These are phyloP conservation scores for Xylariomycetidae sp. DNA, from an alignment of 2,329 filamentous ascomycete genomes.

Conservation along the genomic window DNA sequence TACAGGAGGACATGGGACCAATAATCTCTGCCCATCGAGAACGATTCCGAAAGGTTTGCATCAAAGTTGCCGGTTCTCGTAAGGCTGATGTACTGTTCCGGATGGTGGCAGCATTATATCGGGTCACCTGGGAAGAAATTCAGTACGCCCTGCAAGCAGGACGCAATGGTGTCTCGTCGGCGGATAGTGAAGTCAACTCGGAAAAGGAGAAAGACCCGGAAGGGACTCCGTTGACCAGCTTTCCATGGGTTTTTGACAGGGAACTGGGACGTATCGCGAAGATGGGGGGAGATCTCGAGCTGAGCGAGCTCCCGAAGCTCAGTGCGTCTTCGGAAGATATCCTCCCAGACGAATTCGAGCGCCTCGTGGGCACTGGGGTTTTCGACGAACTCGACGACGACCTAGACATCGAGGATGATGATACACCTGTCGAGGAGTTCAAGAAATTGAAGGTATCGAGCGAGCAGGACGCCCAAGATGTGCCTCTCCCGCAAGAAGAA, in stretches of 20 bases:
- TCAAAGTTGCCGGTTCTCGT: slow-evolving; percentile 56
- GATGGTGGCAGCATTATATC: slow-evolving; percentile 86
- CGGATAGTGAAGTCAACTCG: too few relatives aligned
- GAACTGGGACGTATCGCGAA: slow-evolving; percentile 67
- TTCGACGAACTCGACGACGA: slow-evolving; percentile 5
- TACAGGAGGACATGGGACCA: slow-evolving; percentile 74
- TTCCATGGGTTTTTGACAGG: slow-evolving; percentile 83
- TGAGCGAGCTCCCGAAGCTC: slow-evolving; percentile 16
- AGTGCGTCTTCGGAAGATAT: slow-evolving; percentile 5
- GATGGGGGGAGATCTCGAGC: slow-evolving; percentile 29
- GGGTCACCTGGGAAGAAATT: slow-evolving; percentile 69
- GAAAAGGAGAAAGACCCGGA: too few relatives aligned
- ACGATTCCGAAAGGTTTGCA: slow-evolving; percentile 63
- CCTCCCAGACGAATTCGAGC: slow-evolving; percentile 15
- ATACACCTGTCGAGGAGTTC: too few relatives aligned
- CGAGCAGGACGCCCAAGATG: too few relatives aligned
- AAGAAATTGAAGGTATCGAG: too few relatives aligned
- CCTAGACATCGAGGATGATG: too few relatives aligned
- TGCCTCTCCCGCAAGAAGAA: too few relatives aligned
- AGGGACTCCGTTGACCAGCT: slow-evolving; percentile 79
- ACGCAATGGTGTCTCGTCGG: slow-evolving; percentile 22
- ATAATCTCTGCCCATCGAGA: slow-evolving; percentile 64
- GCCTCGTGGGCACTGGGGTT: slow-evolving; percentile 12
- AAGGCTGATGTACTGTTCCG: slow-evolving; percentile 58
- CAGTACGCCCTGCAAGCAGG: slow-evolving; percentile 50